Conservation (phyloP, 1,139 yeast genomes). For the Wickerhamomyces sp. region DNA sequence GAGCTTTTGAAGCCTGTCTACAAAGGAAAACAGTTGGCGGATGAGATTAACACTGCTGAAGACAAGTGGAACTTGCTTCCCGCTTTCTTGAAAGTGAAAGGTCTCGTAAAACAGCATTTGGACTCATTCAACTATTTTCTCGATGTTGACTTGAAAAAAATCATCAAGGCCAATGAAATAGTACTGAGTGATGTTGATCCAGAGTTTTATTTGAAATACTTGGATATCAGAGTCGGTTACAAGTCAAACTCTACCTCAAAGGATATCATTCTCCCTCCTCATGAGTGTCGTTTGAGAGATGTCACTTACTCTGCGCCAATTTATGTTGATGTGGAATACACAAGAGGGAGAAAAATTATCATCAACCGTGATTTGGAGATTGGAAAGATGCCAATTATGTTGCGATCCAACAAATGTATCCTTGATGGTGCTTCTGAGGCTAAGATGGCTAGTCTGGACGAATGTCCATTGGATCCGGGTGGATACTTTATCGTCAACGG, state of each 20-base stretch:
- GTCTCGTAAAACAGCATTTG: slow-evolving; percentile 92
- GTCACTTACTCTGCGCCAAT: slow-evolving; percentile 95
- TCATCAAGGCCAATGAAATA: slow-evolving; percentile 82
- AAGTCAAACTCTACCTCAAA: slow-evolving; percentile 46
- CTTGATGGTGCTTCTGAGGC: slow-evolving; percentile 71
- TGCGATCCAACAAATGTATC: slow-evolving; percentile 87
- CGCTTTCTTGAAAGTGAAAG: slow-evolving; percentile 92
- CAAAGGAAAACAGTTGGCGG: slow-evolving; percentile 82
- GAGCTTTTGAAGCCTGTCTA: slow-evolving; percentile 76
- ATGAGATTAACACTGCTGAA: slow-evolving; percentile 81
- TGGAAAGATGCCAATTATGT: slow-evolving; percentile 98
- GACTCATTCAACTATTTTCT: slow-evolving; percentile 96
- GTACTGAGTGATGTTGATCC: slow-evolving; percentile 96
- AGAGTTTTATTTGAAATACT: slow-evolving; percentile 84
- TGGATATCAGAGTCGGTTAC: slow-evolving; percentile 86
- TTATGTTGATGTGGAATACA: slow-evolving; percentile 93
- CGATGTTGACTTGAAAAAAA: slow-evolving; percentile 87
- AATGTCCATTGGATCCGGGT: slow-evolving; percentile 98
- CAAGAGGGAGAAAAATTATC: slow-evolving; percentile 88
- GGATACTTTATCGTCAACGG: slow-evolving; percentile 98
- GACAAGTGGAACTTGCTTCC: slow-evolving; percentile 97
- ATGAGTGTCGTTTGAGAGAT: slow-evolving; percentile 93
- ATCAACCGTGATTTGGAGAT: slow-evolving; percentile 88
- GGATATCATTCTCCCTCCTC: slow-evolving; percentile 69
- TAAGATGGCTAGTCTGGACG: slow-evolving; percentile 84